Evolutionary conservation across 768 basidiomycete species (phyloP).

Genomic region (Mycena latifolia): DNA sequence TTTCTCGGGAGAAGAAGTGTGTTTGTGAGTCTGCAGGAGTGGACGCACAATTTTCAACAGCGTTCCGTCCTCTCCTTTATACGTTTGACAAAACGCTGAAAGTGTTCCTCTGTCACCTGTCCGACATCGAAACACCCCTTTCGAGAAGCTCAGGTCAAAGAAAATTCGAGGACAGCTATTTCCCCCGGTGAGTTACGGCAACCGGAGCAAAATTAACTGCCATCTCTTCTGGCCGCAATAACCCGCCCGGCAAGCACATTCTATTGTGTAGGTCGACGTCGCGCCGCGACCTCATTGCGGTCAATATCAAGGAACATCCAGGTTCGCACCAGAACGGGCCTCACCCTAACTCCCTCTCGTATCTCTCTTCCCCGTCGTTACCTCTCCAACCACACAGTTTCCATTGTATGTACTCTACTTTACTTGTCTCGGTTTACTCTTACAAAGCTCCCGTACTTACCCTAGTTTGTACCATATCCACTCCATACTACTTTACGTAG

Average conservation of each 20-base stretch:
- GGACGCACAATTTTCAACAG: slow-evolving; percentile 25
- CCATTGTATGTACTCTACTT: no score
- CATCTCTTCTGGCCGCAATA: background rate
- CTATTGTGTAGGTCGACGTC: background rate
- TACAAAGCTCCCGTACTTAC: no score
- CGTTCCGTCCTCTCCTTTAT: slow-evolving; percentile 13
- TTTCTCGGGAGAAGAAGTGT: slow-evolving; percentile 4
- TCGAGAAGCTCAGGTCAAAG: no score
- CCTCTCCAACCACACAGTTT: no score
- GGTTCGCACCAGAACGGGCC: no score
- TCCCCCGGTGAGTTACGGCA: slow-evolving; percentile 1
- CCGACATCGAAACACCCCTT: slow-evolving; percentile 8
- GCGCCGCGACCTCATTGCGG: slow-evolving; percentile 13
- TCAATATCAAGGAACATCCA: slow-evolving; percentile 28
- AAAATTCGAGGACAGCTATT: background rate
- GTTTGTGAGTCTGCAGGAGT: slow-evolving; percentile 17
- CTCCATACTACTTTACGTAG: no score
- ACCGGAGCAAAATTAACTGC: background rate
- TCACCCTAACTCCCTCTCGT: no score
- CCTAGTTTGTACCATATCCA: no score
- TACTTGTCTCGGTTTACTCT: no score
- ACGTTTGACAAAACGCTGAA: slow-evolving; percentile 1
- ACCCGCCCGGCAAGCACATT: slow-evolving; percentile 9
- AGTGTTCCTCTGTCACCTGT: slow-evolving; percentile 17
- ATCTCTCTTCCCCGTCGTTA: no score